phyloP scores from a whole-genome alignment of 768 basidiomycete species.

The Russula compacta region DNA sequence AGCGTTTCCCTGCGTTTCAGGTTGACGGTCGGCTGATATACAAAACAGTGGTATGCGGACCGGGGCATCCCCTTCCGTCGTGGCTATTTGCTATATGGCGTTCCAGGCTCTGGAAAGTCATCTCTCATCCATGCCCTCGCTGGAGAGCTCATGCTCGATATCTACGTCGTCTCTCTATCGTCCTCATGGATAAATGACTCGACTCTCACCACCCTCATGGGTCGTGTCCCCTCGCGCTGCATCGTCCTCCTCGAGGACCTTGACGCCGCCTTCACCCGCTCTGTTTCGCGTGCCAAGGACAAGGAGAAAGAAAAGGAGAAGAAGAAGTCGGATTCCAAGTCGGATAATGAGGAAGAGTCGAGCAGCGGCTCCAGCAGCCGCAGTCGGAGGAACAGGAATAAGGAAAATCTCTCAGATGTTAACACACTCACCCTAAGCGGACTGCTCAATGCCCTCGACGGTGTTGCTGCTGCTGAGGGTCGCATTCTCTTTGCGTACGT shows the following conservation, averaged over 20 bases:
- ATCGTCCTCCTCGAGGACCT: constrained; percentile 87
- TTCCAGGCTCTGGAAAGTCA: constrained; percentile 80
- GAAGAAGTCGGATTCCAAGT: constrained; percentile 26
- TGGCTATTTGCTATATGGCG: constrained; percentile 77
- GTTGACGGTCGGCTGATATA: constrained; percentile 5
- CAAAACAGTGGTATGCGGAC: constrained; percentile 76
- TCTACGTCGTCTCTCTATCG: constrained; percentile 83
- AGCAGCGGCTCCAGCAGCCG: constrained; percentile 28
- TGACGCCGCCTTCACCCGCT: constrained; percentile 80
- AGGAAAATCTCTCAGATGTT: constrained; percentile 60
- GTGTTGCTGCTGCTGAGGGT: constrained; percentile 81
- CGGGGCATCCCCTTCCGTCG: constrained; percentile 88
- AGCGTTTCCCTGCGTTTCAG: neutral
- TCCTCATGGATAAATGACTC: constrained; percentile 85
- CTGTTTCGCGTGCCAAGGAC: constrained; percentile 53
- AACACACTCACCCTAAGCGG: constrained; percentile 79
- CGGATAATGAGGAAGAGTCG: constrained; percentile 30
- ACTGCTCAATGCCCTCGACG: constrained; percentile 76
- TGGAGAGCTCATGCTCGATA: constrained; percentile 82
- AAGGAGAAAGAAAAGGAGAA: constrained; percentile 38
- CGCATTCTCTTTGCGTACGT: constrained; percentile 83
- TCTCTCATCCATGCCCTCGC: constrained; percentile 83
- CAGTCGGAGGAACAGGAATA: constrained; percentile 37
- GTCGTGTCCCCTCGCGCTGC: constrained; percentile 74
- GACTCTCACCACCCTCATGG: constrained; percentile 79